Evolutionary conservation across 352 stramenopile genomes (phyloP).

Genomic region (Globisporangium viniferum): DNA sequence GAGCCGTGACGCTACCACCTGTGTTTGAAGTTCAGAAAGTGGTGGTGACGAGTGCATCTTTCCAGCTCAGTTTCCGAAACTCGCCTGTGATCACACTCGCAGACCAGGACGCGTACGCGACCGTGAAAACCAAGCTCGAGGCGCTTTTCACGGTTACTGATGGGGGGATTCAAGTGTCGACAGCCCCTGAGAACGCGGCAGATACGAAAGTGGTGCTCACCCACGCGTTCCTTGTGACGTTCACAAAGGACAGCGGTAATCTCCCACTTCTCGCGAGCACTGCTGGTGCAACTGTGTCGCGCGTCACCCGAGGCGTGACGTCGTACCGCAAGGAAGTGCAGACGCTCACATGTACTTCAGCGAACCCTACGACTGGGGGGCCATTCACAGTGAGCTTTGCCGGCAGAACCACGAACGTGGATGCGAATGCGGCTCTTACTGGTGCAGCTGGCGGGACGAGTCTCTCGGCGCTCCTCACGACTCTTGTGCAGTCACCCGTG

Average conservation of each 20-base stretch:
- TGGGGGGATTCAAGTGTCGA: constrained; percentile 67
- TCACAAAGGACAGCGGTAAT: constrained; percentile 47
- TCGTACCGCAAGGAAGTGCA: constrained; percentile 74
- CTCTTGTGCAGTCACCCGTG: constrained; percentile 34
- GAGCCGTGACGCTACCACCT: constrained; percentile 44
- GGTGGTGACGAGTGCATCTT: constrained; percentile 27
- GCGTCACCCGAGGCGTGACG: constrained; percentile 34
- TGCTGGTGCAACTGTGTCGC: constrained; percentile 29
- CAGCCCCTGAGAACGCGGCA: constrained; percentile 27
- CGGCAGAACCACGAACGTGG: constrained; percentile 30
- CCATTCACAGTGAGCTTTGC: constrained; percentile 61
- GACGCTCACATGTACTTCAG: constrained; percentile 62
- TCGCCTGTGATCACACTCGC: constrained; percentile 38
- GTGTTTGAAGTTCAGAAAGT: constrained; percentile 63
- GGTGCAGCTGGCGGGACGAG: constrained; percentile 19
- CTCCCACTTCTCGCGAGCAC: constrained; percentile 35
- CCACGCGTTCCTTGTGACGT: constrained; percentile 67
- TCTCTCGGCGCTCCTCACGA: constrained; percentile 27
- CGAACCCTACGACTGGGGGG: constrained; percentile 29
- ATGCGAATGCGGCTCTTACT: constrained; percentile 44
- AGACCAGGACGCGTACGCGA: constrained; percentile 33
- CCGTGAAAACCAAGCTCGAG: constrained; percentile 64
- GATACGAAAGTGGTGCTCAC: constrained; percentile 30
- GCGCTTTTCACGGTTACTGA: constrained; percentile 77
- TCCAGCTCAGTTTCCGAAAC: constrained; percentile 62